Evolutionary conservation across 805 yeast genomes (phyloP).

Genomic region (Cyberlindnera petersonii): DNA sequence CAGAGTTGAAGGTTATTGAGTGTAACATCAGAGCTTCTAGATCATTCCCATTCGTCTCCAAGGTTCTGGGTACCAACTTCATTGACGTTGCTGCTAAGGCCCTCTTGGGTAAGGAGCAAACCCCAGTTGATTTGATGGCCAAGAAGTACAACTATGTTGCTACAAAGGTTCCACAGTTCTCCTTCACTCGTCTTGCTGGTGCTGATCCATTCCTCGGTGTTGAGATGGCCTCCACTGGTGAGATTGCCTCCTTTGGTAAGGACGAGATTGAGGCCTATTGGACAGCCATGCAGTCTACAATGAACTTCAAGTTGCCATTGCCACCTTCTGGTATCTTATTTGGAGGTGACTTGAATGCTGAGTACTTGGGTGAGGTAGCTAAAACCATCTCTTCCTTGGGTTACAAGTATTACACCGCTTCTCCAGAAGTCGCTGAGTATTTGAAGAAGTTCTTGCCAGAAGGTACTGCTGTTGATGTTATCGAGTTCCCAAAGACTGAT

Average conservation of each 20-base stretch:
- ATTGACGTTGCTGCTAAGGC: constrained; percentile 94
- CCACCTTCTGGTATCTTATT: constrained; percentile 88
- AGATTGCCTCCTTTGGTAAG: constrained; percentile 93
- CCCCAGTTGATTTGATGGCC: constrained; percentile 80
- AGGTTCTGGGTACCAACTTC: constrained; percentile 91
- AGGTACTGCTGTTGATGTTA: constrained; percentile 44
- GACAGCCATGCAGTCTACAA: constrained; percentile 94
- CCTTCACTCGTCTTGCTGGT: constrained; percentile 97
- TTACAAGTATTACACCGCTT: constrained; percentile 77
- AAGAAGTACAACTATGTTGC: constrained; percentile 79
- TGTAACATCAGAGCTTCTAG: constrained; percentile 98
- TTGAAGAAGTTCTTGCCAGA: constrained; percentile 45
- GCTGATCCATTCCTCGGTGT: constrained; percentile 99
- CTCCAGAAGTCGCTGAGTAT: constrained; percentile 66
- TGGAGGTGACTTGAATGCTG: constrained; percentile 86
- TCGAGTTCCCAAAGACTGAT: constrained; percentile 90
- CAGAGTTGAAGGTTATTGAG: constrained; percentile 89
- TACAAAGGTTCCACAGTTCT: constrained; percentile 96
- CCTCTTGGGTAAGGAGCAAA: constrained; percentile 59
- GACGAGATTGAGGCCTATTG: constrained; percentile 90
- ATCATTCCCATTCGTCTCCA: constrained; percentile 98
- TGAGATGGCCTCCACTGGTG: constrained; percentile 99
- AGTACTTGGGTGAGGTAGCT: constrained; percentile 72
- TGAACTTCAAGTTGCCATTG: constrained; percentile 92
- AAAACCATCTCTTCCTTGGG: constrained; percentile 65